Conservation (phyloP, 768 basidiomycete species). For the Psilocybe tampanensis region DNA sequence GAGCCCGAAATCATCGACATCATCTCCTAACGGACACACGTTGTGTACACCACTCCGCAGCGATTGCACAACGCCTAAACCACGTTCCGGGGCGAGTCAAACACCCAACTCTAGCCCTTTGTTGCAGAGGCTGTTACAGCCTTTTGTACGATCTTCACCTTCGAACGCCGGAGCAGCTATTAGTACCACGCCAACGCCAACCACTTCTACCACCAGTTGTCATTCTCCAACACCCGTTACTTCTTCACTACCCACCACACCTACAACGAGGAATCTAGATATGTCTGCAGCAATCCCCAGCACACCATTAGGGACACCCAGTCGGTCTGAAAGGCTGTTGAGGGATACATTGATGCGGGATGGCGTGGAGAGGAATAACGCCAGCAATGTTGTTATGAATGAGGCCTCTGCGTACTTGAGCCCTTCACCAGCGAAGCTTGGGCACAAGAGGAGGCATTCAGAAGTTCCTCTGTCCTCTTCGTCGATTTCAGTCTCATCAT, state of each 20-base stretch:
- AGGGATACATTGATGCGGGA: slow-evolving; percentile 56
- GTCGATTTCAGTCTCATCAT: background rate
- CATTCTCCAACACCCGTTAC: background rate
- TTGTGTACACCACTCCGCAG: slow-evolving; percentile 6
- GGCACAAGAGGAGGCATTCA: slow-evolving; percentile 31
- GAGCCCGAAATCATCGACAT: background rate
- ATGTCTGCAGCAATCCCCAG: background rate
- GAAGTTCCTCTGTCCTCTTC: slow-evolving; percentile 22
- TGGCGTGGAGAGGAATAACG: slow-evolving; percentile 35
- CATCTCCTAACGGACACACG: background rate
- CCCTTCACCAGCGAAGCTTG: slow-evolving; percentile 3
- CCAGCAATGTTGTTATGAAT: background rate
- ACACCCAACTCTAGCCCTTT: slow-evolving; percentile 17
- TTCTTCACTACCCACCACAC: slow-evolving; percentile 2
- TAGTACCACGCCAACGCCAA: slow-evolving; percentile 3
- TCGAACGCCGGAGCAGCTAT: background rate
- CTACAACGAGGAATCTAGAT: background rate
- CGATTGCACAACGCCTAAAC: background rate
- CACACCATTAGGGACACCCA: slow-evolving; percentile 31
- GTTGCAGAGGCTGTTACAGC: slow-evolving; percentile 19
- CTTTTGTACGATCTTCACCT: slow-evolving; percentile 8
- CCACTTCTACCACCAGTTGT: slow-evolving; percentile 2
- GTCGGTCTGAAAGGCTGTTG: slow-evolving; percentile 57
- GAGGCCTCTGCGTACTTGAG: slow-evolving; percentile 4
- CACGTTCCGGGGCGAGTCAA: background rate